Conservation (phyloP, 495 filamentous ascomycete genomes). For the Penicillium silybi region DNA sequence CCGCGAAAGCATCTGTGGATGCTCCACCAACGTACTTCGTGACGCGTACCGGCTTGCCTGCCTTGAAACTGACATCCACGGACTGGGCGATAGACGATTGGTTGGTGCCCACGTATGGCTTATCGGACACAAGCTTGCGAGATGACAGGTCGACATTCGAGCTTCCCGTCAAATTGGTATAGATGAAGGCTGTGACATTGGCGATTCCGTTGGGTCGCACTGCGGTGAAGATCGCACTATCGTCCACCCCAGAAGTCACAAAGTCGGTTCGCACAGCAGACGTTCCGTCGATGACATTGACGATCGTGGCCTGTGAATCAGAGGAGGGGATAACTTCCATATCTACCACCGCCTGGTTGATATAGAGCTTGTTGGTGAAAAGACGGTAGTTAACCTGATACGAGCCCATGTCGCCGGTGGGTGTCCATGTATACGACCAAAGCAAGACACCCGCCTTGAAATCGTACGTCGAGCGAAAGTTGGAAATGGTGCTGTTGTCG, state of each 20-base stretch:
- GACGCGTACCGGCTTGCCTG: constrained; percentile 46
- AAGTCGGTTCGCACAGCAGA: constrained; percentile 57
- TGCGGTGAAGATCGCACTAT: constrained; percentile 51
- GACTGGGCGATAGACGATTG: constrained; percentile 59
- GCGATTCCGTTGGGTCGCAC: constrained; percentile 52
- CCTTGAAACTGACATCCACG: constrained; percentile 44
- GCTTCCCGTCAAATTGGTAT: constrained; percentile 45
- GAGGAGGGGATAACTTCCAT: constrained; percentile 48
- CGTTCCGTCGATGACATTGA: constrained; percentile 57
- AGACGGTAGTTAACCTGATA: constrained; percentile 57
- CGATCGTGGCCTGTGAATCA: constrained; percentile 46
- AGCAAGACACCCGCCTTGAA: constrained; percentile 58
- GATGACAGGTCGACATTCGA: constrained; percentile 44
- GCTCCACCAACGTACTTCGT: constrained; percentile 59
- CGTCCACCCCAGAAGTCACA: constrained; percentile 46
- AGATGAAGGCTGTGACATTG: constrained; percentile 58
- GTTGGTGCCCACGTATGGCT: constrained; percentile 49
- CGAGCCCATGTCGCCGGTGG: constrained; percentile 41
- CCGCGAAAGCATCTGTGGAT: constrained; percentile 56
- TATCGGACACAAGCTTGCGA: constrained; percentile 36
- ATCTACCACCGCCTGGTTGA: constrained; percentile 61
- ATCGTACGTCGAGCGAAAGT: constrained; percentile 60
- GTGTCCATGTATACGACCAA: constrained; percentile 68
- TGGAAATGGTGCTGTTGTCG: constrained; percentile 52
- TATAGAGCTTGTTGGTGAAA: constrained; percentile 57